Base-by-base conservation (phyloP, 129 eudicot species). In the Artemisia argyi region DNA sequence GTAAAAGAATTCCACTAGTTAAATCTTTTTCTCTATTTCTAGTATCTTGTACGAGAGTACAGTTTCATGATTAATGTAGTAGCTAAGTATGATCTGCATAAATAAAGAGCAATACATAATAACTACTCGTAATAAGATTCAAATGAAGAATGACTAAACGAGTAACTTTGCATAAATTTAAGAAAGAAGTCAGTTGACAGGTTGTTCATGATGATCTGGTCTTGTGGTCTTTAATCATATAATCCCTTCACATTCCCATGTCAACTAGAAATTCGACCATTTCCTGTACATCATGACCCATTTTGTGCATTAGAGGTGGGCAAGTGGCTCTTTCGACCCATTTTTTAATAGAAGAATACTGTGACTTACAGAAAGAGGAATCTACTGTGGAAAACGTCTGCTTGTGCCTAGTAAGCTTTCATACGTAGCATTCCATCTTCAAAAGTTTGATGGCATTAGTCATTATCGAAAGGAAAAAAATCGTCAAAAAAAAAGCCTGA, bases 251-350 rank as follows among this genome's bases (percentile, higher is more conserved):
- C 80, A 85, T 69, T 84, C 94, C 89, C 89, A 88, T 75, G 61
- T 88, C 94, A 22, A 78, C 94, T 11, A 88, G 81, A 75, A 84
- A 88, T 26, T 88, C 94, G 20, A 88, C 84, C 87, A 88, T 88
- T 69, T 84, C 89, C 89, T 88, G 76, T 55, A 35, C 18, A 35
- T 30, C 18, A 57, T 73, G 59, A 10, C 51, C 68, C 56, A 15
- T 49, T 65, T 56, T 35, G 42, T 35, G 1, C 62, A 48, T 32
- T 48, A 54, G 8, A 19, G 55, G 53, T n/a, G 75, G n/a, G n/a
- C n/a, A n/a, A n/a, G n/a, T n/a, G n/a, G n/a, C n/a, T n/a, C n/a
- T n/a, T n/a, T n/a, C 44, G 16, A 12, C 65, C 2, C 0, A 12
- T 10, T 42, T 60, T 13, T 28, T 28, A 13, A 12, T 19, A 22